phyloP scores from a whole-genome alignment of 257 asterid species.

The Echium plantagineum region DNA sequence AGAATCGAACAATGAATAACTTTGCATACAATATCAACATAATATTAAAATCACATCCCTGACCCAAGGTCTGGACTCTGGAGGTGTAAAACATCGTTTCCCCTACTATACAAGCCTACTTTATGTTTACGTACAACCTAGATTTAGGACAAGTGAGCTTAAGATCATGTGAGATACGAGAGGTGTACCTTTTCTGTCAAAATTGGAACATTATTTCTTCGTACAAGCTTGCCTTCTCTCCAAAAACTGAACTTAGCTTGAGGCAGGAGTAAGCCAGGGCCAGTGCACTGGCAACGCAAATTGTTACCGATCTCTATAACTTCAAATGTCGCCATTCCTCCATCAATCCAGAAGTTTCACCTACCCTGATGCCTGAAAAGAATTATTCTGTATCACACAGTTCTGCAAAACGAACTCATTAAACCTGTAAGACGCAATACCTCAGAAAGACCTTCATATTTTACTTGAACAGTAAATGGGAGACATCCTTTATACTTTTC shows the following conservation, averaged over 20 bases:
- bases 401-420: neutral
- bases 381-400: constrained; percentile 2
- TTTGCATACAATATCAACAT: no score
- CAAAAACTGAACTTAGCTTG: constrained; percentile 76
- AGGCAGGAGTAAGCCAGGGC: constrained; percentile 68
- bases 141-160: no score
- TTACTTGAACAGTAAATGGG: constrained; percentile 61
- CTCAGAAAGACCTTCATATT: constrained; percentile 68
- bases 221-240: constrained; percentile 68
- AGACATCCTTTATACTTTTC: constrained; percentile 62
- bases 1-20: no score
- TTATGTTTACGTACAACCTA: no score
- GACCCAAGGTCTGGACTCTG: no score
- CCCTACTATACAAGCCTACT: no score
- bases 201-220: constrained; percentile 47
- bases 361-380: constrained; percentile 45
- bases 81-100: no score
- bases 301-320: constrained; percentile 64
- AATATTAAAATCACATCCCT: no score
- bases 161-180: no score
- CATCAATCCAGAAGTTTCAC: constrained; percentile 76
- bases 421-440: constrained; percentile 16
- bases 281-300: constrained; percentile 66
- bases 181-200: constrained; percentile 43
- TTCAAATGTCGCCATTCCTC: constrained; percentile 82